Evolutionary conservation across 139 green algal genomes (phyloP), one percentile per base, ranked within the genome.

Genomic region (Coccomyxa sp.): DNA sequence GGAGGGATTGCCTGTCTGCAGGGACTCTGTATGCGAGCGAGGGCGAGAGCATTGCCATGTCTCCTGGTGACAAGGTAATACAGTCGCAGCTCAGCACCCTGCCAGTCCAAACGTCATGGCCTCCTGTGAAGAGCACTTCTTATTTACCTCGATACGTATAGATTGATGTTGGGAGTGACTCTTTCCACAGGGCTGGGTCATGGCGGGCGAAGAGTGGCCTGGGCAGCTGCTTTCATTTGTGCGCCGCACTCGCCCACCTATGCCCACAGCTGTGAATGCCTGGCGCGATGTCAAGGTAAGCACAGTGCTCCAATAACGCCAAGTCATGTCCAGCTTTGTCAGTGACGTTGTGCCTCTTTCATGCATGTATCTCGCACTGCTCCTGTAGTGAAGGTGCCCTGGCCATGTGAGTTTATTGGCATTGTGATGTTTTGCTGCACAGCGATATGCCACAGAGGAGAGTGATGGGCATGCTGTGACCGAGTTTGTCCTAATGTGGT

Each of bases 181-280:
- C 63, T 28, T 71, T 71, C 18, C 63, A 60, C 78, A 85, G 71
- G 88, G 91, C 79, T 94, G 90, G 90, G 84, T 94, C 17, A 93
- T 95, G n/a, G 82, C 32, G 13, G 87, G 88, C 0, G 88, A 92
- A 11, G 87, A 92, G 71, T 84, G 82, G 76, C 90, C 91, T 0
- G 91, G 91, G 16, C 81, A 89, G 67, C 82, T 93, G 57, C 31
- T 92, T 51, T 88, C 82, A 30, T 94, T 94, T 51, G 38, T 87
- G 84, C 32, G 38, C 58, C 71, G 71, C 85, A 32, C 87, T 18
- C 38, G 38, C 38, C 38, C 38, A 7, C 38, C 38, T 7, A 51
- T 51, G 38, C 38, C 38, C 38, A 51, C 38, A 51, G 67, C 80
- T 66, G 86, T 89, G n/a, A 57, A 67, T 13, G 79, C 84, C 84